phyloP scores from a whole-genome alignment of 306 rosid genomes.

The Morella rubra region DNA sequence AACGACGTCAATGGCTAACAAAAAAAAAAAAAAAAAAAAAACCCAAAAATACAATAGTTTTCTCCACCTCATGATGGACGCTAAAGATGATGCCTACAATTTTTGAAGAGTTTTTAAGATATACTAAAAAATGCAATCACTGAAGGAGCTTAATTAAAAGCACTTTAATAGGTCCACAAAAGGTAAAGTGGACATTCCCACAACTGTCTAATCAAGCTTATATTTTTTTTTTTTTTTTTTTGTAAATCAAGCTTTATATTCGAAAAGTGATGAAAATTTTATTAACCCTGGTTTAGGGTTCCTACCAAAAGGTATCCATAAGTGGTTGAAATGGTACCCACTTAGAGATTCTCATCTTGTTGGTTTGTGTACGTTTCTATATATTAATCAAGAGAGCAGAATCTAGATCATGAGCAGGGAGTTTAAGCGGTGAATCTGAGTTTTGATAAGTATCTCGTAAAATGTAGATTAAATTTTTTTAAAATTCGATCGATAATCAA shows the following conservation, averaged over 20 bases:
- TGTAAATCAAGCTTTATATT: too few species aligned
- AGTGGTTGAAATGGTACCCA: conserved; percentile 40
- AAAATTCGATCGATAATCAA: too few species aligned
- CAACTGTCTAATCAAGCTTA: conserved; percentile 37
- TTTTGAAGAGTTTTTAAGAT: neutral
- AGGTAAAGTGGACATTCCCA: conserved; percentile 19
- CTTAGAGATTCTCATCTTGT: conserved; percentile 27
- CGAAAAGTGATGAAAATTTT: conserved; percentile 22
- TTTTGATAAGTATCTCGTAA: too few species aligned
- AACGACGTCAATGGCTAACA: too few species aligned
- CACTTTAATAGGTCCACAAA: neutral
- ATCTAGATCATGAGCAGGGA: too few species aligned
- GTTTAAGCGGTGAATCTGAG: too few species aligned
- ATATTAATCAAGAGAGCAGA: too few species aligned
- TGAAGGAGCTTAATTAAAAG: neutral
- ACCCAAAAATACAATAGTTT: too few species aligned
- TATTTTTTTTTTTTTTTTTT: too few species aligned
- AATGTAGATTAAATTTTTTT: too few species aligned
- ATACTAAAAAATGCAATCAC: neutral
- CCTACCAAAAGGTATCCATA: conserved; percentile 8
- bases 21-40: too few species aligned
- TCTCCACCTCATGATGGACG: neutral
- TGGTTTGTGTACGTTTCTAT: too few species aligned
- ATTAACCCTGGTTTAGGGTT: conserved; percentile 14
- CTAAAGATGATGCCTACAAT: neutral